Conservation (phyloP, 129 eudicot species). For the Artemisia tridentata region DNA sequence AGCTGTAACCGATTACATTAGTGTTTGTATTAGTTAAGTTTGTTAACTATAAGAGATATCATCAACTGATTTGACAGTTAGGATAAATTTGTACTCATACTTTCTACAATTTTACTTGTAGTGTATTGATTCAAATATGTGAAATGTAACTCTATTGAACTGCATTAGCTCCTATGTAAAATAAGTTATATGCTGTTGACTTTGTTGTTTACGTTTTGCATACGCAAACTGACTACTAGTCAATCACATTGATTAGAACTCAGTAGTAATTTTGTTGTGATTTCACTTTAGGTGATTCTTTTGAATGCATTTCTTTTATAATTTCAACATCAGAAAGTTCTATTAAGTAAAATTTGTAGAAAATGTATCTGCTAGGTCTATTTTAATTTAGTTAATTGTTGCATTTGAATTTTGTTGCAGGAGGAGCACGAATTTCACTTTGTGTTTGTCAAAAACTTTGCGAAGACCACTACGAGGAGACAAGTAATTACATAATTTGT, state of each 20-base stretch:
- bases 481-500: too few relatives aligned
- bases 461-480: too few relatives aligned
- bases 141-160: background rate
- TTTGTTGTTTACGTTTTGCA: background rate
- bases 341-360: background rate
- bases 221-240: background rate
- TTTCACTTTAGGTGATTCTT: conserved; percentile 4
- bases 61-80: too few relatives aligned
- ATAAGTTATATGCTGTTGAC: conserved; percentile 4
- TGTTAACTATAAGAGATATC: too few relatives aligned
- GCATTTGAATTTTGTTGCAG: too few relatives aligned
- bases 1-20: too few relatives aligned
- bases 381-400: background rate
- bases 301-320: conserved; percentile 9
- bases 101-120: background rate
- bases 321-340: background rate
- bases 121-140: background rate
- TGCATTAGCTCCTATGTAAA: too few relatives aligned
- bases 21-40: too few relatives aligned
- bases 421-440: too few relatives aligned
- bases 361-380: background rate
- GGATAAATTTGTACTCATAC: too few relatives aligned
- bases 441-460: too few relatives aligned
- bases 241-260: background rate
- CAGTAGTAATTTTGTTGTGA: conserved; percentile 8